Evolutionary conservation across 164 flowering plant species (phyloP).

Genomic region (Malania oleifera): DNA sequence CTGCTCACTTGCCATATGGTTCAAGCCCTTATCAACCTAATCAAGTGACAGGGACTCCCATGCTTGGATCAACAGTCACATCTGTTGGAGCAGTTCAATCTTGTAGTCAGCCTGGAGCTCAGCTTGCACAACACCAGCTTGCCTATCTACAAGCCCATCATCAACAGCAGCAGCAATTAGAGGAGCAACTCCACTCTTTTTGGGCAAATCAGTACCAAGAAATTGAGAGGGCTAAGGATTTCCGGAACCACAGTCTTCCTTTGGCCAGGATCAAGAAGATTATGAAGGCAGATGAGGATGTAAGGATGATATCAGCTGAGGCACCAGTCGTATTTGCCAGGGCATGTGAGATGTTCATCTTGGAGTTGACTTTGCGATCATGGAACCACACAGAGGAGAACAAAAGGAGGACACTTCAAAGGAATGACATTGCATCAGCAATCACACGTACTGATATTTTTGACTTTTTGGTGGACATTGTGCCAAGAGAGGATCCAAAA

Average conservation of each 20-base stretch:
- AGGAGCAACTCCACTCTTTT: constrained; percentile 40
- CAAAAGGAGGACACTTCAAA: constrained; percentile 53
- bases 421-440: constrained; percentile 53
- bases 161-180: constrained; percentile 48
- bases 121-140: constrained; percentile 38
- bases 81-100: constrained; percentile 20
- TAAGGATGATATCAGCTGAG: constrained; percentile 57
- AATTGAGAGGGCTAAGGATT: constrained; percentile 42
- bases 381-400: constrained; percentile 61
- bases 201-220: constrained; percentile 46
- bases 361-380: constrained; percentile 45
- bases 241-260: constrained; percentile 57
- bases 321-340: constrained; percentile 55
- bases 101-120: constrained; percentile 22
- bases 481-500: constrained; percentile 50
- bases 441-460: constrained; percentile 49
- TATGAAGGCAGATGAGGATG: constrained; percentile 62
- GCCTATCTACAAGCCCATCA: constrained; percentile 42
- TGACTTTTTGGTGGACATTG: constrained; percentile 53
- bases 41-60: constrained; percentile 18
- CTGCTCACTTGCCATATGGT: constrained; percentile 29
- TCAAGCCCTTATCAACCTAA: constrained; percentile 21
- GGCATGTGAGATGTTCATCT: constrained; percentile 60
- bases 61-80: constrained; percentile 17
- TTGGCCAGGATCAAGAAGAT: constrained; percentile 61